Percentiles rank a stretch among this genome's conserved stretches.
Evolutionary conservation across 208 protist species (phyloP).

Genomic region (Crithidia acanthocephali): DNA sequence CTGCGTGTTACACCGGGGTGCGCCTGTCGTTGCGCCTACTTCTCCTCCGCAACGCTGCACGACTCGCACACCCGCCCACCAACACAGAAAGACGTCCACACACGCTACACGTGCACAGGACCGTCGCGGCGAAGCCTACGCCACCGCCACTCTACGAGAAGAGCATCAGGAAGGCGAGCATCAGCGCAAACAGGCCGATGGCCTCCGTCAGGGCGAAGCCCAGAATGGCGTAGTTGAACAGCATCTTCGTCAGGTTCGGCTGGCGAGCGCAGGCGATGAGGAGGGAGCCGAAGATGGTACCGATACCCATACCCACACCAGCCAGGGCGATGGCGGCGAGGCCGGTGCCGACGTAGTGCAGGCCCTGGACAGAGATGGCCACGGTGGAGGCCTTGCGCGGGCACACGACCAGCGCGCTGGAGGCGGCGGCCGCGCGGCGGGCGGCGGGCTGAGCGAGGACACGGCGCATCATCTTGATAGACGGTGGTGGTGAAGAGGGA

Average conservation of each 20-base stretch:
- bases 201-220: constrained; percentile 93
- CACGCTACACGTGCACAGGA: constrained; percentile 3
- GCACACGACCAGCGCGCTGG: constrained; percentile 43
- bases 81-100: no score
- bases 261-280: constrained; percentile 88
- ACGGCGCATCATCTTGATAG: constrained; percentile 84
- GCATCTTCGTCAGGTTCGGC: constrained; percentile 91
- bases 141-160: constrained; percentile 75
- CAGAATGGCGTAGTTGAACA: constrained; percentile 94
- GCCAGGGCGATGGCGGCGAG: constrained; percentile 91
- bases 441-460: constrained; percentile 60
- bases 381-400: constrained; percentile 82
- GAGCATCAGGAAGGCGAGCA: constrained; percentile 94
- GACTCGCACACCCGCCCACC: no score
- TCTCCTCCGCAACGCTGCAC: no score
- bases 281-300: constrained; percentile 89
- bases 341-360: constrained; percentile 92
- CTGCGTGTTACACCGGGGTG: background rate
- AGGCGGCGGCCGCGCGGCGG: constrained; percentile 48
- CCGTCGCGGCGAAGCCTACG: background rate
- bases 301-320: constrained; percentile 92
- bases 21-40: background rate
- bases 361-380: constrained; percentile 89
- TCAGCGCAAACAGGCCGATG: constrained; percentile 91
- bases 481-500: background rate